Evolutionary conservation across 1,284 basidiomycete genomes (phyloP), one percentile per base, ranked within the genome.

Genomic region (Porogramme epimiltina): DNA sequence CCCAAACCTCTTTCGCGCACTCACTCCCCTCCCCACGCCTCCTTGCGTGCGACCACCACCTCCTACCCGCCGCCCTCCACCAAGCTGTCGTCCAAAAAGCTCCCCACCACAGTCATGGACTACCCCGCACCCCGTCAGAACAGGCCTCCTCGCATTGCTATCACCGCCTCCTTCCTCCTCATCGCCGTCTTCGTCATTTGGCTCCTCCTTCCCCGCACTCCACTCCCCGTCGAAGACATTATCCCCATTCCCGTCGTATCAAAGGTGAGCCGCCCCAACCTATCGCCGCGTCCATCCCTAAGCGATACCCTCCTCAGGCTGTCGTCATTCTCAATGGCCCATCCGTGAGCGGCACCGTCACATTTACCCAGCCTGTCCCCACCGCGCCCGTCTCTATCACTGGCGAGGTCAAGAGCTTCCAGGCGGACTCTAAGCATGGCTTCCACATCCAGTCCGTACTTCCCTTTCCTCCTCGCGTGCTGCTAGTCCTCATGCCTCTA

Each of bases 361-460:
- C 73, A 40, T 90, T 92, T 69, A 73, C 77, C 39, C 89, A 92
- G 68, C 61, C 73, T 3, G 66, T 71, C 25, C 71, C 72, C 51
- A 74, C 72, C 46, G 77, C 75, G 18, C 77, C 82, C 34, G 85
- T 91, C 49, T 80, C 72, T 22, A 72, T 92, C 47, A 78, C 79
- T 11, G 87, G 87, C 40, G 75, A 81, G 53, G 73, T 92, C 60
- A 75, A 73, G 58, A 79, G 79, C 59, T 77, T 91, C 42, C 78
- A 83, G 59, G 73, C 84, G 15, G 75, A 77, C 48, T 76, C 84
- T 19, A 67, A 77, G 59, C 79, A 84, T 38, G 91, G 90, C 2
- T 90, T 91, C 74, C 91, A 92, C 69, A 72, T 92, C 57, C 89
- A 92, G 88, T 89, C 56, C 49, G 85, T 74, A 52, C 42, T 36